Evolutionary conservation across 768 basidiomycete genomes (phyloP).

Genomic region (Suillus clintonianus): DNA sequence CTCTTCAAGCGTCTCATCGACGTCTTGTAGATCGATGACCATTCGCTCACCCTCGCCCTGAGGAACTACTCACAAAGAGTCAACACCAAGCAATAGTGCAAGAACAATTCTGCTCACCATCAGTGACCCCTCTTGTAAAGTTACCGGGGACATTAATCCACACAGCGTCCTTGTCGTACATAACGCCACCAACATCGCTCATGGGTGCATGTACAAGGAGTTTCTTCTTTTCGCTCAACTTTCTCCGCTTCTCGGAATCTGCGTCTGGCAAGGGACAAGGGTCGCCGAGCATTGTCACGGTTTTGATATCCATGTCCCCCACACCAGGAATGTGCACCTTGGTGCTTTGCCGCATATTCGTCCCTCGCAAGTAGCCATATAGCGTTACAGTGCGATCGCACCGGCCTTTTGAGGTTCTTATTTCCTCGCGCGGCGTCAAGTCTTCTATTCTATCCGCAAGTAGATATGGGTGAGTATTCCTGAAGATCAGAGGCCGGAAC

Average conservation of each 20-base stretch:
- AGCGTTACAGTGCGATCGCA: constrained; percentile 92
- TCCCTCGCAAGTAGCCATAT: constrained; percentile 94
- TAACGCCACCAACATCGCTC: constrained; percentile 96
- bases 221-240: constrained; percentile 94
- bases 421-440: constrained; percentile 82
- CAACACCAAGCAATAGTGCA: background rate
- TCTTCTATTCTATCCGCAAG: constrained; percentile 95
- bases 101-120: constrained; percentile 45
- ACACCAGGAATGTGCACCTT: constrained; percentile 94
- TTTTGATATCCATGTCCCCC: constrained; percentile 81
- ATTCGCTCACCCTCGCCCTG: constrained; percentile 96
- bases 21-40: constrained; percentile 97
- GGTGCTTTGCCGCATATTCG: constrained; percentile 72
- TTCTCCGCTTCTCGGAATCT: constrained; percentile 88
- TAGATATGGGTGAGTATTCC: constrained; percentile 93
- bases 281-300: constrained; percentile 78
- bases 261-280: constrained; percentile 93
- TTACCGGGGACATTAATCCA: constrained; percentile 97
- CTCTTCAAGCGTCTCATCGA: constrained; percentile 78
- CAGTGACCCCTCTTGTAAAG: constrained; percentile 77
- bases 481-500: constrained; percentile 94
- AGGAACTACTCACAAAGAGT: constrained; percentile 44
- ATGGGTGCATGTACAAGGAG: constrained; percentile 93
- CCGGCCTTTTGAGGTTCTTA: constrained; percentile 79
- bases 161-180: constrained; percentile 98